Percentiles rank a stretch among this genome's conserved stretches.
Conservation (phyloP, 306 rosid species). For the Begonia loranthoides region DNA sequence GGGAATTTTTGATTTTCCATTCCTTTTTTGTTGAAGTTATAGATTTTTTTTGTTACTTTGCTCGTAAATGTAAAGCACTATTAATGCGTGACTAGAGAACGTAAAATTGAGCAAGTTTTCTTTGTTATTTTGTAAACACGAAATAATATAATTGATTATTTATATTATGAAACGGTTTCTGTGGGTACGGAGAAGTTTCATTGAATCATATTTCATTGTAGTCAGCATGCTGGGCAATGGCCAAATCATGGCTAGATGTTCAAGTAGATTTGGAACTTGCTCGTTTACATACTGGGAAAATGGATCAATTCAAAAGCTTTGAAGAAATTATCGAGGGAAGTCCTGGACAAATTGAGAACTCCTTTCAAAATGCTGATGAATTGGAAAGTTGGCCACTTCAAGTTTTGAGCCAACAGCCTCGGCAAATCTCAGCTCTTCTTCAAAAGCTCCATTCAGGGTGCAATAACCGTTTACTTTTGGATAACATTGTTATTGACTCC, state of each 20-base stretch:
- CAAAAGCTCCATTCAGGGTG: constrained; percentile 96
- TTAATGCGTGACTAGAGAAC: too few relatives aligned
- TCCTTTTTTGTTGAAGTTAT: too few relatives aligned
- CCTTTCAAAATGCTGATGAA: constrained; percentile 37
- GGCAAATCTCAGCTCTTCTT: constrained; percentile 69
- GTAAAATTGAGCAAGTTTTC: too few relatives aligned
- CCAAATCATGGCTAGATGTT: constrained; percentile 88
- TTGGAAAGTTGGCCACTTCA: constrained; percentile 84
- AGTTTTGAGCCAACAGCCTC: constrained; percentile 83
- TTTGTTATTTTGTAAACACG: too few relatives aligned
- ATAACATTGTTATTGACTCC: not conserved
- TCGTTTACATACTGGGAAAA: constrained; percentile 47
- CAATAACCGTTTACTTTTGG: constrained; percentile 2
- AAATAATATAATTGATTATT: too few relatives aligned
- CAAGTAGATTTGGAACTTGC: constrained; percentile 79
- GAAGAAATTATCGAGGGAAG: constrained; percentile 52
- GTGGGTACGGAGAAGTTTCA: too few relatives aligned
- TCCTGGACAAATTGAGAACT: constrained; percentile 42
- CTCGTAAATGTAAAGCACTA: too few relatives aligned
- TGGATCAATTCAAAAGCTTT: constrained; percentile 40
- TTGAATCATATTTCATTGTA: constrained; percentile 14
- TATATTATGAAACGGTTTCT: too few relatives aligned
- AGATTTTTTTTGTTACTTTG: too few relatives aligned
- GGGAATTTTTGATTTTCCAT: too few relatives aligned
- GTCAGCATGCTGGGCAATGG: constrained; percentile 99